Evolutionary conservation across 768 basidiomycete genomes (phyloP).

Genomic region (Brasilioporus rufonigricans): DNA sequence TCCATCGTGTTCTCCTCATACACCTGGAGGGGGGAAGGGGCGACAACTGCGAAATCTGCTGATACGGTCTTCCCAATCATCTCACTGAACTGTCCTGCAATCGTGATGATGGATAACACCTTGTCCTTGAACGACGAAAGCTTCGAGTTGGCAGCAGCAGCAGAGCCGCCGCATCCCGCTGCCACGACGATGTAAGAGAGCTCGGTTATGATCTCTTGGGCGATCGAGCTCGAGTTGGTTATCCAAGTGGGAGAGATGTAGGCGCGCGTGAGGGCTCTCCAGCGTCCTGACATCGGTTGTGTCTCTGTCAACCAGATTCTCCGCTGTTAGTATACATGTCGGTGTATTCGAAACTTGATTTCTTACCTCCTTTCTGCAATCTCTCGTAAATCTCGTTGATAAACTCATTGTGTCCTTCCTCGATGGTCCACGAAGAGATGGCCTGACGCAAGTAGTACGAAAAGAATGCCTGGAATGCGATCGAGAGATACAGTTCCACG

Average conservation of each 20-base stretch:
- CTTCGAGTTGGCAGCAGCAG: neutral
- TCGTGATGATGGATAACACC: conserved; percentile 1
- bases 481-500: conserved; percentile 2
- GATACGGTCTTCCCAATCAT: conserved; percentile 6
- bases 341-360: neutral
- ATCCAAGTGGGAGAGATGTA: neutral
- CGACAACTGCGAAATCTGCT: conserved; percentile 7
- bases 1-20: conserved; percentile 10
- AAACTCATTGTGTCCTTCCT: neutral
- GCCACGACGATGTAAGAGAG: conserved; percentile 9
- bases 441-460: neutral
- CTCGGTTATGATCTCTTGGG: neutral
- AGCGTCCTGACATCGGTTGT: conserved; percentile 8
- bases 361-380: conserved; percentile 8
- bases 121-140: conserved; percentile 5
- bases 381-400: conserved; percentile 6
- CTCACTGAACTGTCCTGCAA: conserved; percentile 3
- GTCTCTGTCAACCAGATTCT: neutral
- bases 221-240: neutral
- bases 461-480: conserved; percentile 10
- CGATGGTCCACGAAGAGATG: conserved; percentile 13
- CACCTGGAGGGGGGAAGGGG: neutral
- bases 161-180: conserved; percentile 2
- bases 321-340: neutral
- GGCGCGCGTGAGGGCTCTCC: conserved; percentile 12